Percentiles rank a stretch among this genome's conserved stretches.
These are phyloP conservation scores for Kondoa subrosea DNA, from an alignment of 768 basidiomycete species.

Conservation along the genomic window DNA sequence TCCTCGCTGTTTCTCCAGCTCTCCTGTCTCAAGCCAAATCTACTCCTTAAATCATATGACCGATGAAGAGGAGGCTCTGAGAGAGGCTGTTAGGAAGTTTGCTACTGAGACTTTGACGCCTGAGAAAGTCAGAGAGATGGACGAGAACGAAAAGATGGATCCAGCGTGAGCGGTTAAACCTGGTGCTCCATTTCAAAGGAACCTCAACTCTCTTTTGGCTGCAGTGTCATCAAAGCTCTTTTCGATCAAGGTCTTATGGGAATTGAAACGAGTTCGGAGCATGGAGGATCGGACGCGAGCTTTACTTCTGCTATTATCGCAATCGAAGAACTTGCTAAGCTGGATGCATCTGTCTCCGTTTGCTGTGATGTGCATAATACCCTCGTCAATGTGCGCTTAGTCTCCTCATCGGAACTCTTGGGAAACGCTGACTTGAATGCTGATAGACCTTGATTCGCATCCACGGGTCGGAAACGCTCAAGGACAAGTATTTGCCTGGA, in stretches of 20 bases:
- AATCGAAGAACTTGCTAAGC: constrained; percentile 89
- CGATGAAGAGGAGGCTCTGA: constrained; percentile 84
- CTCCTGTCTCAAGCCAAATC: not conserved
- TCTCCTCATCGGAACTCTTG: not conserved
- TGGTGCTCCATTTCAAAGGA: not conserved
- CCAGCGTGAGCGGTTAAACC: constrained; percentile 33
- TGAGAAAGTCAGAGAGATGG: constrained; percentile 78
- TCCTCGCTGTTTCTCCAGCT: not conserved
- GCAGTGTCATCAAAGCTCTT: constrained; percentile 54
- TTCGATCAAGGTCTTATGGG: constrained; percentile 91
- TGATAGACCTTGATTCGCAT: constrained; percentile 65
- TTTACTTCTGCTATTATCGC: constrained; percentile 92
- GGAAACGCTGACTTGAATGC: too few species aligned
- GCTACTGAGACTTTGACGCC: constrained; percentile 77
- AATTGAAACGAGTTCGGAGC: constrained; percentile 70
- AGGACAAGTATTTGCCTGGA: constrained; percentile 72
- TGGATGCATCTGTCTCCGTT: constrained; percentile 92
- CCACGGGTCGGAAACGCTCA: constrained; percentile 66
- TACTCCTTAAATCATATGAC: constrained; percentile 53
- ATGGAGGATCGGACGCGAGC: constrained; percentile 72
- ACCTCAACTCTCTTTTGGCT: not conserved
- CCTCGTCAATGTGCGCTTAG: constrained; percentile 44
- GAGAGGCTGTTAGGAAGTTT: constrained; percentile 82
- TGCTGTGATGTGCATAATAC: constrained; percentile 98
- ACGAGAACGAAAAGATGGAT: constrained; percentile 92